Conservation (phyloP, 805 yeast species). For the Candida berthetii region DNA sequence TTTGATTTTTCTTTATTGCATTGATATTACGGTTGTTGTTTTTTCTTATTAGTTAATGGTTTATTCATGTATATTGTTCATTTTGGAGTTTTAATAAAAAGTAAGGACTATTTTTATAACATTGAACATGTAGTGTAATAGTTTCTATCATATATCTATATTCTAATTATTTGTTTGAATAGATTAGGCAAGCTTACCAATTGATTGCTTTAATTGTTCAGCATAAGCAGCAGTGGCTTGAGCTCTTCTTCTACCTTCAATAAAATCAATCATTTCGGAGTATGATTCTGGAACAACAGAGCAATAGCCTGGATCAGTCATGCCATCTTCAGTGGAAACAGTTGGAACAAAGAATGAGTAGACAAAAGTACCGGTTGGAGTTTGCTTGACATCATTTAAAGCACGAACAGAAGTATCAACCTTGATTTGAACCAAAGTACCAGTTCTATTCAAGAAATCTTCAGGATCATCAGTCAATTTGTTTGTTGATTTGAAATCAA, state of each 20-base stretch:
- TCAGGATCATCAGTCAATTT: slow-evolving; percentile 38
- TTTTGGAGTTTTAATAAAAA: too few relatives aligned
- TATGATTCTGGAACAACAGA: slow-evolving; percentile 84
- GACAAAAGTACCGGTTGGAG: slow-evolving; percentile 81
- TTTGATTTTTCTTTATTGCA: too few relatives aligned
- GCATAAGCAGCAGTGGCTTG: slow-evolving; percentile 70
- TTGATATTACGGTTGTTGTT: too few relatives aligned
- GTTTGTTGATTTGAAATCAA: slow-evolving; percentile 56
- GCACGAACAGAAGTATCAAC: slow-evolving; percentile 78
- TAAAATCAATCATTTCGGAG: slow-evolving; percentile 86
- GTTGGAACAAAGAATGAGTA: slow-evolving; percentile 84
- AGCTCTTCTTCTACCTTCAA: slow-evolving; percentile 89
- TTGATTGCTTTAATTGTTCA: slow-evolving; percentile 24
- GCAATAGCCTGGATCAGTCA: slow-evolving; percentile 47
- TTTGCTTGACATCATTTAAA: slow-evolving; percentile 52
- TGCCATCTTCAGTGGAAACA: slow-evolving; percentile 29
- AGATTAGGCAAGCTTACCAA: not conserved
- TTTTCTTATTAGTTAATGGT: too few relatives aligned
- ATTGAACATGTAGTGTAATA: too few relatives aligned
- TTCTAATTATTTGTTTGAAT: too few relatives aligned
- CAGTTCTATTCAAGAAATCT: slow-evolving; percentile 67
- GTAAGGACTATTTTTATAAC: too few relatives aligned
- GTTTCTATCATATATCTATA: too few relatives aligned
- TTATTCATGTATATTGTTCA: too few relatives aligned
- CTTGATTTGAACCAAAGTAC: slow-evolving; percentile 84